Base-by-base conservation (phyloP, 208 protist species). In the Acanthamoeba healyi region DNA sequence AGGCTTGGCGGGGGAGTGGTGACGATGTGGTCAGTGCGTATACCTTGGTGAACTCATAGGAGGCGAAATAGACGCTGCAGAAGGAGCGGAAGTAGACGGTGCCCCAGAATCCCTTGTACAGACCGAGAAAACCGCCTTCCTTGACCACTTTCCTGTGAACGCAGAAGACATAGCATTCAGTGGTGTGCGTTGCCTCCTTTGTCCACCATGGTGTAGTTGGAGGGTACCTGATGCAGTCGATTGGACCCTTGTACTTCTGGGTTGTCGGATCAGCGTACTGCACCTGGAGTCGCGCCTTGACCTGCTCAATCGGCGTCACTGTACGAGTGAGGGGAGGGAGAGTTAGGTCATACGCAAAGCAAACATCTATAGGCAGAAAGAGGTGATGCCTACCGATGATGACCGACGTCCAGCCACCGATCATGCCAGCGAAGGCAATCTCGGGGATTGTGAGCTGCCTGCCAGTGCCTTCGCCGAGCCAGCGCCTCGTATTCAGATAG, bases 101-200 rank as follows among this genome's bases (percentile, higher is more conserved):
- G 61, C 87, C 87, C 87, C 87, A 92, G 40, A 92, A 92, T 9
- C 87, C 87, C 65, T 77, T 92, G 87, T 92, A 92, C 29, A 92
- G 10, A 40, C 87, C 87, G 38, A 51, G 32, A 14, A 92, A 9
- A n/a, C 87, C 87, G 24, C 65, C 65, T 51, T 70, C 87, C 38
- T 54, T 72, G 9, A 92, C 87, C 54, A 92, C 56, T 92, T 92
- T 65, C 29, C 86, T 92, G 86, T 32, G 24, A 51, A 32, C 12
- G 0, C 15, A 56, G 19, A 56, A 10, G 9, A 26, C 19, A 7
- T 26, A 56, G 26, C 51, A 54, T 1, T 54, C 22, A 24, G 17
- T 38, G 4, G 29, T 17, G 63, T 26, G 7, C 26, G 63, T 46
- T 42, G 9, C 24, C 15, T 77, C 0, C 67, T 65, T 82, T 51